These are phyloP conservation scores for Phycomyces blakesleeanus DNA, from an alignment of 192 early-diverging fungal species.

Conservation along the genomic window DNA sequence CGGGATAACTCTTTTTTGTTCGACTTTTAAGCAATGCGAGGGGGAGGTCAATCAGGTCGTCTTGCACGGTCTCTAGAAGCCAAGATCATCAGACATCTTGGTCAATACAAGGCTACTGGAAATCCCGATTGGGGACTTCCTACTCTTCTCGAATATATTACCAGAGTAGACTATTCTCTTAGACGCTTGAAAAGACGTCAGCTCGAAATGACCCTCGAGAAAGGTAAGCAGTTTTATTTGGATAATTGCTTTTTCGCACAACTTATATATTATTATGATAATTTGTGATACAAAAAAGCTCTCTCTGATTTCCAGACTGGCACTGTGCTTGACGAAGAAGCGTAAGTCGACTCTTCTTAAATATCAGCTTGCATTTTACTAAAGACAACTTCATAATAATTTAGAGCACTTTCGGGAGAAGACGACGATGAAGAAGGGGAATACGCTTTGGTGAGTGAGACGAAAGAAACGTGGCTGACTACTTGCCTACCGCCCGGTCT, in stretches of 20 bases:
- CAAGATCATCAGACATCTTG: slow-evolving; percentile 20
- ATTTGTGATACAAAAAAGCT: not conserved
- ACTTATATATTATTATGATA: not conserved
- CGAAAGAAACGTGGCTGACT: slow-evolving; percentile 5
- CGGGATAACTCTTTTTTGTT: slow-evolving; percentile 6
- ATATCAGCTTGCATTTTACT: not conserved
- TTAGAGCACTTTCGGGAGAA: slow-evolving; percentile 11
- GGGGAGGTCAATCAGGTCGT: slow-evolving; percentile 11
- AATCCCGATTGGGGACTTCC: slow-evolving; percentile 6
- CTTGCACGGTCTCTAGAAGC: slow-evolving; percentile 22
- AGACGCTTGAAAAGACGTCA: slow-evolving; percentile 38
- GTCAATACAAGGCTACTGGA: slow-evolving; percentile 25
- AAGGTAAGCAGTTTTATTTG: slow-evolving; percentile 12
- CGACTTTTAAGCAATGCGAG: slow-evolving; percentile 1
- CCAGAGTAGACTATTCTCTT: slow-evolving; percentile 28
- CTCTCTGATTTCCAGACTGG: not conserved
- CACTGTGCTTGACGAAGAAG: not conserved
- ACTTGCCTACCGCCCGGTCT: slow-evolving; percentile 2
- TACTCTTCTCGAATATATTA: slow-evolving; percentile 33
- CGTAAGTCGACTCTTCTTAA: not conserved
- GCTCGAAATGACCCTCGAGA: slow-evolving; percentile 33
- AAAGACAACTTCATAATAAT: not conserved
- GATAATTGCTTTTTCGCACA: too few relatives aligned
- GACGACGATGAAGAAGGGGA: slow-evolving; percentile 29
- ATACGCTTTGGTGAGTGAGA: slow-evolving; percentile 28